Conservation (phyloP, 2,329 filamentous ascomycete genomes). For the Keithomyces neogunnii region DNA sequence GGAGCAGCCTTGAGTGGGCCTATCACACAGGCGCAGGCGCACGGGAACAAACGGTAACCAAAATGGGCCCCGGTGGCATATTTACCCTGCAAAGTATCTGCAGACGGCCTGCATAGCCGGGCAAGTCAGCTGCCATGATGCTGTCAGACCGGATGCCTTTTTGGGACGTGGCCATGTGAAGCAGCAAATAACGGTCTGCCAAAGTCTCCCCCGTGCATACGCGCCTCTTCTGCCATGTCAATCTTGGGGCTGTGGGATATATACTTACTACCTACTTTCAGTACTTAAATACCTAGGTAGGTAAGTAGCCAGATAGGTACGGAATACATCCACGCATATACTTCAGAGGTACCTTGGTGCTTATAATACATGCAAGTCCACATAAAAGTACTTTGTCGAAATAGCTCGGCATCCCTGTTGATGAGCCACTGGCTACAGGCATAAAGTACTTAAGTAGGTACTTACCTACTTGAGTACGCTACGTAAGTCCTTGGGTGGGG, state of each 20-base stretch:
- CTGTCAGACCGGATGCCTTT: slow-evolving; percentile 4
- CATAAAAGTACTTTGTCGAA: too few relatives aligned
- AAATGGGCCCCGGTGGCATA: not conserved
- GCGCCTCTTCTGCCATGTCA: not conserved
- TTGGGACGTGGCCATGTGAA: not conserved
- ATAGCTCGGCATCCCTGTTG: too few relatives aligned
- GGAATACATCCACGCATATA: too few relatives aligned
- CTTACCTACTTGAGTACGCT: too few relatives aligned
- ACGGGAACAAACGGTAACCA: not conserved
- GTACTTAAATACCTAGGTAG: too few relatives aligned
- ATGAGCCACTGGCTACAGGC: too few relatives aligned
- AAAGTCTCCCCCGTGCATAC: slow-evolving; percentile 1
- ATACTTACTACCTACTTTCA: too few relatives aligned
- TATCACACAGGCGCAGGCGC: not conserved
- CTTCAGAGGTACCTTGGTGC: too few relatives aligned
- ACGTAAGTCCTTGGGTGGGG: too few relatives aligned
- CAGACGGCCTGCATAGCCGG: not conserved
- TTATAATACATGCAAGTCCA: too few relatives aligned
- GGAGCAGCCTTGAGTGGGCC: not conserved
- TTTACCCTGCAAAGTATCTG: not conserved
- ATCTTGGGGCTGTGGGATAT: not conserved
- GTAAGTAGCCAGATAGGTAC: too few relatives aligned
- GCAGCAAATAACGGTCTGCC: slow-evolving; percentile 1
- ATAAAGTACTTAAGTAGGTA: too few relatives aligned
- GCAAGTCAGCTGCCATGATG: slow-evolving; percentile 2